These are phyloP conservation scores for Ascosphaera apis DNA, from an alignment of 2,329 filamentous ascomycete species.

Conservation along the genomic window DNA sequence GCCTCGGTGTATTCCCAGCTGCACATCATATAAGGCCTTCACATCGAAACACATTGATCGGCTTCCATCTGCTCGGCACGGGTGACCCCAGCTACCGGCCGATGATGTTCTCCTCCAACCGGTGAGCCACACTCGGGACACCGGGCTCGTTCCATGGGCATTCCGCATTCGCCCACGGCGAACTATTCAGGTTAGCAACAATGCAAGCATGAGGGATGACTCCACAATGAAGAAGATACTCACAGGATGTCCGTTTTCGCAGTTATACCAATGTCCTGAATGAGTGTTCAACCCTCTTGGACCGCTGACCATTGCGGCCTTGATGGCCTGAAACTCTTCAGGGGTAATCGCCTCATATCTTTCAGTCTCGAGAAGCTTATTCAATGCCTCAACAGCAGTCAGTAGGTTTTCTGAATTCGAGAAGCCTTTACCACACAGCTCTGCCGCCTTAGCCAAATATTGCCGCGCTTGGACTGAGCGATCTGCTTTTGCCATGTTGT, in stretches of 20 bases:
- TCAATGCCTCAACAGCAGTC: constrained; percentile 9
- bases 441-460: constrained; percentile 11
- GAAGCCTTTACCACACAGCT: constrained; percentile 14
- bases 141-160: constrained; percentile 35
- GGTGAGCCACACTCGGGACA: constrained; percentile 39
- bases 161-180: constrained; percentile 41
- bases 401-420: constrained; percentile 9
- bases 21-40: no score
- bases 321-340: constrained; percentile 23
- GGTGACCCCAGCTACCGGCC: constrained; percentile 27
- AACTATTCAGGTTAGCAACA: constrained; percentile 16
- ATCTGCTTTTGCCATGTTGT: constrained; percentile 1
- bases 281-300: neutral
- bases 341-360: constrained; percentile 20
- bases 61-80: neutral
- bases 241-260: constrained; percentile 15
- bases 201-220: neutral
- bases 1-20: no score
- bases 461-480: constrained; percentile 7
- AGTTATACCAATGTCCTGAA: constrained; percentile 20
- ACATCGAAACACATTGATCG: no score
- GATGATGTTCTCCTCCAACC: constrained; percentile 33
- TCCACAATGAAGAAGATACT: neutral
- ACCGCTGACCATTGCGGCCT: constrained; percentile 22
- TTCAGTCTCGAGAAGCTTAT: constrained; percentile 11